phyloP scores from a whole-genome alignment of 2,329 filamentous ascomycete species.

The Aspergillus ustus region DNA sequence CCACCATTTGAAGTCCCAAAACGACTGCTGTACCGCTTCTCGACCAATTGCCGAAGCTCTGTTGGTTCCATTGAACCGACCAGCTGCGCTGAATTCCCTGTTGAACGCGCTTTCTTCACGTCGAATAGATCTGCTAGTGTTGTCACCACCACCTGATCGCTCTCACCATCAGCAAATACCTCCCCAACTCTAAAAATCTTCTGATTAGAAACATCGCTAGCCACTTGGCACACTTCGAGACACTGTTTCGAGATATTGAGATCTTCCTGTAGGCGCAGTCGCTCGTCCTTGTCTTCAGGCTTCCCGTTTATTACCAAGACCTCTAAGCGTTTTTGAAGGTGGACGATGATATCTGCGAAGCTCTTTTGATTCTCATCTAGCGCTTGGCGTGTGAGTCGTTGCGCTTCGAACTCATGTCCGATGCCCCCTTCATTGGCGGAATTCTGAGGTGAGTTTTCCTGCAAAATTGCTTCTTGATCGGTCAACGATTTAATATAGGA shows the following conservation, averaged over 20 bases:
- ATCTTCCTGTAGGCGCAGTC: slow-evolving; percentile 39
- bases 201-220: slow-evolving; percentile 35
- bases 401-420: slow-evolving; percentile 38
- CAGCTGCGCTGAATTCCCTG: slow-evolving; percentile 40
- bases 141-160: slow-evolving; percentile 48
- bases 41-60: slow-evolving; percentile 29
- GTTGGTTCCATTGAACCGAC: slow-evolving; percentile 44
- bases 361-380: slow-evolving; percentile 38
- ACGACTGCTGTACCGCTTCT: slow-evolving; percentile 37
- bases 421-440: slow-evolving; percentile 17
- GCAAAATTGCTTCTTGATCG: slow-evolving; percentile 30
- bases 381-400: slow-evolving; percentile 36
- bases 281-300: slow-evolving; percentile 23
- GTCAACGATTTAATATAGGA: slow-evolving; percentile 41
- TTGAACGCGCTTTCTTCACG: slow-evolving; percentile 43
- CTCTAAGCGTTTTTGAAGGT: slow-evolving; percentile 39
- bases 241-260: slow-evolving; percentile 42
- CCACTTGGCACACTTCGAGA: slow-evolving; percentile 46
- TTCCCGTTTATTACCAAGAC: slow-evolving; percentile 29
- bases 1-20: slow-evolving; percentile 25
- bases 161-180: slow-evolving; percentile 42
- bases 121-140: slow-evolving; percentile 50
- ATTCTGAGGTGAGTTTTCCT: neutral
- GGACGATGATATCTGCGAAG: slow-evolving; percentile 37
- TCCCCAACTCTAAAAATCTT: slow-evolving; percentile 45